phyloP scores from a whole-genome alignment of 495 filamentous ascomycete species.

The Aspergillus sclerotioniger region DNA sequence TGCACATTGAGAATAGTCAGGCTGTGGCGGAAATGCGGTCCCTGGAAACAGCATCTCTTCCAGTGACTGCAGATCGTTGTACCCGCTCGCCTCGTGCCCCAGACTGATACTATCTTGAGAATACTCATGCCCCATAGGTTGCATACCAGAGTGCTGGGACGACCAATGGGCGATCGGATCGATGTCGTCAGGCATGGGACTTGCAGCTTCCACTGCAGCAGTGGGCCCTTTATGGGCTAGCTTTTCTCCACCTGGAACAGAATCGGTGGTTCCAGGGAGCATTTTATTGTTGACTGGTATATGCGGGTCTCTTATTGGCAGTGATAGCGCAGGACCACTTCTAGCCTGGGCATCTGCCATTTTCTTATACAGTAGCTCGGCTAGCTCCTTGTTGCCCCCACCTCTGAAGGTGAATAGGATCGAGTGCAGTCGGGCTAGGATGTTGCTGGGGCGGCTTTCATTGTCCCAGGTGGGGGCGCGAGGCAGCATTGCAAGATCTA shows the following conservation, averaged over 20 bases:
- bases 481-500: slow-evolving; percentile 17
- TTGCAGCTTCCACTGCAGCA: background rate
- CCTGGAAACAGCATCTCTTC: background rate
- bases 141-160: background rate
- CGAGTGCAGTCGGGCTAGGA: slow-evolving; percentile 32
- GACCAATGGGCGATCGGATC: background rate
- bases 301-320: background rate
- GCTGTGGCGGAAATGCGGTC: background rate
- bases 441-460: slow-evolving; percentile 24
- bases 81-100: background rate
- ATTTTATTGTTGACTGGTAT: background rate
- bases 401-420: slow-evolving; percentile 32
- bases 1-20: background rate
- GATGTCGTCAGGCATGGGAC: background rate
- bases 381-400: slow-evolving; percentile 33
- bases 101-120: background rate
- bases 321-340: slow-evolving; percentile 2
- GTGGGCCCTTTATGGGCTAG: background rate
- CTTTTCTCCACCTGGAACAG: background rate
- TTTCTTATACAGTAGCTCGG: slow-evolving; percentile 28
- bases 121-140: background rate
- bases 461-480: slow-evolving; percentile 12
- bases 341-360: slow-evolving; percentile 22
- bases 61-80: background rate
- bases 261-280: background rate